Base-by-base conservation (phyloP, 495 filamentous ascomycete genomes). In the Penicillium pancosmium region DNA sequence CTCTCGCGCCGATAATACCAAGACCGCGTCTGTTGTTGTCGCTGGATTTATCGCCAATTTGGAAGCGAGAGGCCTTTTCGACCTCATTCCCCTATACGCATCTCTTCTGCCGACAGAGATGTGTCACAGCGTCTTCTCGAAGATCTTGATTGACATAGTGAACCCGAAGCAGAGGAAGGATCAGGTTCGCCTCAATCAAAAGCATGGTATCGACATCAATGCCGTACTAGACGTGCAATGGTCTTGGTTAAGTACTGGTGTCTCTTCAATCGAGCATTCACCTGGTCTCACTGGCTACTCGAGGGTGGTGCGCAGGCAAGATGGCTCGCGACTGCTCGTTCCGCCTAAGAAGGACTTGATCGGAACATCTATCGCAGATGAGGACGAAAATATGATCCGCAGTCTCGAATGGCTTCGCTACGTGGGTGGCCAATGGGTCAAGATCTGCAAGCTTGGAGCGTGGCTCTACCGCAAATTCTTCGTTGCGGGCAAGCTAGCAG, bases 31-130 rank as follows among this genome's bases (percentile, higher is more conserved):
- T 1, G 56, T 78, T 10, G 81, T 94, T 58, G 81, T 90, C 1
- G 70, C 77, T 50, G 87, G 84, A 15, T 97, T 98, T 67, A 87
- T 96, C 56, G 85, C 90, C 60, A 87, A 88, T 56, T 80, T 98
- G 12, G 82, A 88, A 27, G 73, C 87, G 36, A 81, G 82, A 33
- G 83, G 86, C 10, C 81, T 94, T 48, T 82, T 87, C 44, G 85
- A 91, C 49, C 72, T 93, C 41, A 86, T 95, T 52, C 93, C 93
- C 4, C 78, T 93, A 3, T 99, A 99, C 73, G 92, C 89, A 38
- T 88, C 91, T 25, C 86, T 89, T 62, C 78, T 98, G 3, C 81
- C 83, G 7, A 73, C 69, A 0, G 56, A 72, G n/a, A 73, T 76
- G 65, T 72, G 72, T 8, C 66, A 79, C 11, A 65, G 60, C 18